Conservation (phyloP, 2,329 filamentous ascomycete genomes). For the Coleophoma crateriformis region DNA sequence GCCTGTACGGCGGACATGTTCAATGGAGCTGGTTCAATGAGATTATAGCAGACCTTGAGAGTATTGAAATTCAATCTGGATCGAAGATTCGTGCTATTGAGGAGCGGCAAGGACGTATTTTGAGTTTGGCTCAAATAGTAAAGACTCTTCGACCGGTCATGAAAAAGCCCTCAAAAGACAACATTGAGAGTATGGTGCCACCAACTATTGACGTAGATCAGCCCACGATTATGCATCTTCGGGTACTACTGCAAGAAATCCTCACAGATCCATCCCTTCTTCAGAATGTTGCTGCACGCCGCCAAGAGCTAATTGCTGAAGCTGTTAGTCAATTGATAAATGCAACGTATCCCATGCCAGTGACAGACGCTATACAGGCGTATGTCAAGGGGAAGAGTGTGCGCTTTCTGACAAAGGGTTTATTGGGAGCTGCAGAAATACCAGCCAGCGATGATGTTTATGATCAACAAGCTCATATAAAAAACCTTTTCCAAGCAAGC, state of each 20-base stretch:
- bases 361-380: neutral
- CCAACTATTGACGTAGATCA: neutral
- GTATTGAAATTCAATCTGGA: neutral
- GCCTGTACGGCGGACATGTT: conserved; percentile 1
- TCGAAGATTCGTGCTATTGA: neutral
- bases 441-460: neutral
- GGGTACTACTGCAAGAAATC: neutral
- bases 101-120: neutral
- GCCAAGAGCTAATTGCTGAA: conserved; percentile 60
- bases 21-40: neutral
- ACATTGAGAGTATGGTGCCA: neutral
- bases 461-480: neutral
- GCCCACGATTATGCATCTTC: neutral
- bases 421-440: neutral
- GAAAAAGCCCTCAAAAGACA: neutral
- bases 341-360: conserved; percentile 44
- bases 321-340: conserved; percentile 53
- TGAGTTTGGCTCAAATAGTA: neutral
- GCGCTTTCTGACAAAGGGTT: neutral
- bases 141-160: neutral
- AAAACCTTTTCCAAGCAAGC: too few species aligned
- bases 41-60: neutral
- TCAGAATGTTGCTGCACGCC: conserved; percentile 40
- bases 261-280: neutral
- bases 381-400: too few species aligned